Conservation (phyloP, 2,329 filamentous ascomycete species). For the Neopestalotiopsis clavispora region DNA sequence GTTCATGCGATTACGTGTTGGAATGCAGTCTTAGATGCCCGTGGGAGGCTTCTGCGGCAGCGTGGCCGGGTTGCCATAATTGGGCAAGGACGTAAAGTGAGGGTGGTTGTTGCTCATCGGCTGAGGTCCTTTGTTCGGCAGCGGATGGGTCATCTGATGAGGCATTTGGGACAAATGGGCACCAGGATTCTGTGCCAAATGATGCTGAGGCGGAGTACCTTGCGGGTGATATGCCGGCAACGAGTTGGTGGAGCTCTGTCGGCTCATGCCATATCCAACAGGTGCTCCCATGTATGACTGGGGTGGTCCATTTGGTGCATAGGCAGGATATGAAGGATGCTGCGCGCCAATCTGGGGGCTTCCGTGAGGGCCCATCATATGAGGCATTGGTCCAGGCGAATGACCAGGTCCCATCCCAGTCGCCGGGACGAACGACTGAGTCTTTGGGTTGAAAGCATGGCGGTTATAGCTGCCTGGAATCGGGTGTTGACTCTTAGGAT, state of each 20-base stretch:
- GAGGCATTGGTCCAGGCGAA: conserved; percentile 47
- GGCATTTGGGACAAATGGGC: conserved; percentile 50
- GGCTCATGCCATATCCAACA: conserved; percentile 58
- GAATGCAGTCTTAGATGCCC: conserved; percentile 45
- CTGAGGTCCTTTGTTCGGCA: conserved; percentile 48
- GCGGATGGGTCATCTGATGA: conserved; percentile 33
- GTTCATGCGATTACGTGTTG: conserved; percentile 11
- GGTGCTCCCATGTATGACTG: conserved; percentile 47
- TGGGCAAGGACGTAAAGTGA: conserved; percentile 57
- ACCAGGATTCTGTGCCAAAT: conserved; percentile 42
- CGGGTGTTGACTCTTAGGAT: conserved; percentile 78
- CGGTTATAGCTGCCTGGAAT: conserved; percentile 84
- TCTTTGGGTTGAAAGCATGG: conserved; percentile 92
- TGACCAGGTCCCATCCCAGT: conserved; percentile 55
- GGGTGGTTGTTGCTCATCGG: conserved; percentile 18
- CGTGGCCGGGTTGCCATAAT: conserved; percentile 64
- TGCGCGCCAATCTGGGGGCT: conserved; percentile 59
- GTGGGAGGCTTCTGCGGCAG: conserved; percentile 63
- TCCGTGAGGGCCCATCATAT: conserved; percentile 53
- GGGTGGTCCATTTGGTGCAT: conserved; percentile 51
- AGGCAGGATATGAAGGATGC: conserved; percentile 54
- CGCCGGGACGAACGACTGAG: conserved; percentile 84
- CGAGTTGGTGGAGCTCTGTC: conserved; percentile 61
- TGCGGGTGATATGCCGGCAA: conserved; percentile 54
- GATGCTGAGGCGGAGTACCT: conserved; percentile 37